phyloP scores from a whole-genome alignment of 1,139 yeast genomes.

The Arxiozyma slooffiae region DNA sequence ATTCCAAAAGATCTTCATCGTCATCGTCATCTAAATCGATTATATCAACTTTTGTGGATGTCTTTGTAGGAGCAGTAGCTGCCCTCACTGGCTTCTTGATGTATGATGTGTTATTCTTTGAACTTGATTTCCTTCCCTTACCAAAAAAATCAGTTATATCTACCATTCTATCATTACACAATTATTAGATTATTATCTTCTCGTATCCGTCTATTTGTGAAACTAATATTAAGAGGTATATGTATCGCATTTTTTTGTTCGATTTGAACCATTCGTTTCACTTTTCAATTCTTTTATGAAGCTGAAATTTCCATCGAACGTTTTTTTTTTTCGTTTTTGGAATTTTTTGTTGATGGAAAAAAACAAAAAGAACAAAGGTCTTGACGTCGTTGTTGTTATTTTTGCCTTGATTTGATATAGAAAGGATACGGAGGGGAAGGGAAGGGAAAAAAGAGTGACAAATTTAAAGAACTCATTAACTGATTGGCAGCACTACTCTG shows the following conservation, averaged over 20 bases:
- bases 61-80: conserved; percentile 1
- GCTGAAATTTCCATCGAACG: not conserved
- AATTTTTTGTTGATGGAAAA: no score
- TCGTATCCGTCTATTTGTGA: no score
- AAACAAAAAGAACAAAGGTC: not conserved
- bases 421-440: no score
- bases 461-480: no score
- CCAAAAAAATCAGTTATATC: conserved; percentile 36
- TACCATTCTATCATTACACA: conserved; percentile 29
- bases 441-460: no score
- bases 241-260: not conserved
- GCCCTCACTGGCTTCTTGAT: conserved; percentile 2
- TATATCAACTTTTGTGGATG: conserved; percentile 12
- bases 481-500: no score
- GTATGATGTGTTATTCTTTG: conserved; percentile 4
- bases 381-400: not conserved
- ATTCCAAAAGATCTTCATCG: conserved; percentile 8
- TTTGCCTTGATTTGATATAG: no score
- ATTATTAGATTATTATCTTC: not conserved
- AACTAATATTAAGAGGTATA: no score
- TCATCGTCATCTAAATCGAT: conserved; percentile 22
- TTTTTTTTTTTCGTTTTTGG: no score
- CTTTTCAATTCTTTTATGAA: not conserved
- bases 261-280: no score
- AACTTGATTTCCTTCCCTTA: conserved; percentile 10